phyloP scores from a whole-genome alignment of 2,329 filamentous ascomycete species.

The Neopestalotiopsis sp. region DNA sequence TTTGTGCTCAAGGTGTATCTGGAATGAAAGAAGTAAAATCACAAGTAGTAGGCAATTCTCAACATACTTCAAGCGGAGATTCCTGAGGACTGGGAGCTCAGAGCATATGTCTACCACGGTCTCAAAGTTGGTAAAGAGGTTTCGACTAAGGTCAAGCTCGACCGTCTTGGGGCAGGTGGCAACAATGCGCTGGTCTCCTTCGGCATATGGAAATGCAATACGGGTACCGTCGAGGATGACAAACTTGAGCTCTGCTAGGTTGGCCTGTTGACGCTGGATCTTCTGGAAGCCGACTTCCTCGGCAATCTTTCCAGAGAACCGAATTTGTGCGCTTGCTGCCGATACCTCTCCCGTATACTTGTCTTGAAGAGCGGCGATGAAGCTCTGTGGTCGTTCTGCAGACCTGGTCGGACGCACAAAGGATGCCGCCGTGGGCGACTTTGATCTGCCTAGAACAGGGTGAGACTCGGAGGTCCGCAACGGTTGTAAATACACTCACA shows the following conservation, averaged over 20 bases:
- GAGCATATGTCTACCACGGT: slow-evolving; percentile 75
- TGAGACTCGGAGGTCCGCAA: not conserved
- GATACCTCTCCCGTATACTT: slow-evolving; percentile 78
- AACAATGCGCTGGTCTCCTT: slow-evolving; percentile 46
- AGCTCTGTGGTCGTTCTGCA: slow-evolving; percentile 71
- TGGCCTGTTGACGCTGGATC: slow-evolving; percentile 79
- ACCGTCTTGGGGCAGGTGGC: slow-evolving; percentile 69
- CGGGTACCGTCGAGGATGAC: slow-evolving; percentile 81
- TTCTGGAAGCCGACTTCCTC: slow-evolving; percentile 97
- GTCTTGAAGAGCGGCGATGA: slow-evolving; percentile 78
- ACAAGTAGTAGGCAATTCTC: slow-evolving; percentile 34
- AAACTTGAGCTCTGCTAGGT: slow-evolving; percentile 78
- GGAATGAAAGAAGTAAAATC: not conserved
- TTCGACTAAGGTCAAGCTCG: slow-evolving; percentile 86
- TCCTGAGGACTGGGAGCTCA: slow-evolving; percentile 69
- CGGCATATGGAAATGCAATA: slow-evolving; percentile 51
- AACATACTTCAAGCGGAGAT: slow-evolving; percentile 71
- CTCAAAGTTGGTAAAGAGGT: slow-evolving; percentile 72
- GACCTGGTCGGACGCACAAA: slow-evolving; percentile 83
- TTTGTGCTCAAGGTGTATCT: not conserved
- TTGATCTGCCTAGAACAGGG: slow-evolving; percentile 57
- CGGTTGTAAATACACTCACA: slow-evolving; percentile 58
- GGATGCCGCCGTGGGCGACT: slow-evolving; percentile 75
- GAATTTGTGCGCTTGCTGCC: slow-evolving; percentile 59
- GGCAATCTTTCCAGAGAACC: slow-evolving; percentile 80